These are phyloP conservation scores for Echeveria elegans DNA, from an alignment of 164 flowering plant genomes.

Conservation along the genomic window DNA sequence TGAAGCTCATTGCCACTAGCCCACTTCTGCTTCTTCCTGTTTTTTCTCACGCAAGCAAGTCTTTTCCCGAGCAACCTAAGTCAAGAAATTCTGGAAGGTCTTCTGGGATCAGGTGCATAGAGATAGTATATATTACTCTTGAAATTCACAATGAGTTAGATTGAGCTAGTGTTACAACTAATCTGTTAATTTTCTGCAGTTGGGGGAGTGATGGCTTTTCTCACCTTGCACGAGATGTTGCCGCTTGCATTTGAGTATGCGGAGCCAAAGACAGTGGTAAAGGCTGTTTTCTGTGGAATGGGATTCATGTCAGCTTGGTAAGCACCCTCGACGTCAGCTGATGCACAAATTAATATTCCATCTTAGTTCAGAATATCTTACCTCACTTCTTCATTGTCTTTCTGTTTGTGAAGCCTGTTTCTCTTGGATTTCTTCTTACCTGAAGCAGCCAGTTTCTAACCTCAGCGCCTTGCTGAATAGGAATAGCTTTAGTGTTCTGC, in stretches of 20 bases:
- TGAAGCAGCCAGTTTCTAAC: constrained; percentile 3
- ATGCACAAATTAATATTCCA: not conserved
- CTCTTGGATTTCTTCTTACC: constrained; percentile 5
- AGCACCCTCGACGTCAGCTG: not conserved
- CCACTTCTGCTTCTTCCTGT: not conserved
- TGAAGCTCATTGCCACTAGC: not conserved
- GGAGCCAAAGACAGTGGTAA: constrained; percentile 92
- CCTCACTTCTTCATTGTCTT: not conserved
- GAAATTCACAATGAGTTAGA: not conserved
- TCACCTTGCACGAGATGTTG: constrained; percentile 95
- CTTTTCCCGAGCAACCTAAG: constrained; percentile 81
- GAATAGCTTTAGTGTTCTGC: not conserved
- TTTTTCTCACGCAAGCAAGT: constrained; percentile 46
- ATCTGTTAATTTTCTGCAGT: constrained; percentile 33
- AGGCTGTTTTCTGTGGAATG: constrained; percentile 94
- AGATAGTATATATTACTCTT: not conserved
- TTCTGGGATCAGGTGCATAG: constrained; percentile 74
- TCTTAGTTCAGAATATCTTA: not conserved
- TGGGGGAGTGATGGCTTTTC: constrained; percentile 99
- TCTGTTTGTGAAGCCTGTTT: not conserved
- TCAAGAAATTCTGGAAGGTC: constrained; percentile 92
- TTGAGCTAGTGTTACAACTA: not conserved
- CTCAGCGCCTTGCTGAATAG: not conserved
- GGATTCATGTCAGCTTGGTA: constrained; percentile 84
- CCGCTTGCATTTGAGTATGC: constrained; percentile 97